Base-by-base conservation (phyloP, 2,329 filamentous ascomycete species). In the Aspergillus texensis region DNA sequence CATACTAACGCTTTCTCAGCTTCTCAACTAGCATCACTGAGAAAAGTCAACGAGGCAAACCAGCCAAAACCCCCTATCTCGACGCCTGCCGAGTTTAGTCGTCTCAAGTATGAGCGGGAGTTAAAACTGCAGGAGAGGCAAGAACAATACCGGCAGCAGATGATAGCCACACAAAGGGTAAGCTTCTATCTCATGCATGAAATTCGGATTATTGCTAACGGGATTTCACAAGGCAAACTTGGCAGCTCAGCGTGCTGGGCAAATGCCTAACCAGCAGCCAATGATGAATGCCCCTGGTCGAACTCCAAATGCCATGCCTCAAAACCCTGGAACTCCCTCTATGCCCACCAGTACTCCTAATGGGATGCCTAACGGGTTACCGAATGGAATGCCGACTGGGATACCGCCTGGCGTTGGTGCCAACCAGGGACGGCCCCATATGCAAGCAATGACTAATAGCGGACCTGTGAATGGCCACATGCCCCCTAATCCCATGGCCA, bases 71-170 rank as follows among this genome's bases (percentile, higher is more conserved):
- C 78, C 45, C 83, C 82, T 19, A 85, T 86, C 57, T 85, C 93
- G 73, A 96, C 94, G 0, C 95, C 95, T 0, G 87, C 92, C 71
- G 93, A 98, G 69, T 97, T 97, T 75, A 97, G 94, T 74, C 85
- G 92, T 58, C 85, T 97, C 74, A 93, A 95, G 70, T 90, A 91
- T 80, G 94, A 98, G 74, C 88, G 92, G 52, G 94, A 98, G 70
- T 84, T 94, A 73, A 87, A 88, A 72, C 72, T 85, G 60, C 80
- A 83, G 62, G 85, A 87, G 75, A 81, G 82, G 63, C 82, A 85
- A 71, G 81, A 86, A 72, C 82, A 85, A 64, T 86, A 88, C 70
- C 86, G 90, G 62, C 85, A 87, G 72, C 88, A 91, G 74, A 84
- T 91, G 73, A 79, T 86, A 65, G 80, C 82, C 61, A 83, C 83